Base-by-base conservation (phyloP, 441 rosid genomes). In the Macaranga tanarius region DNA sequence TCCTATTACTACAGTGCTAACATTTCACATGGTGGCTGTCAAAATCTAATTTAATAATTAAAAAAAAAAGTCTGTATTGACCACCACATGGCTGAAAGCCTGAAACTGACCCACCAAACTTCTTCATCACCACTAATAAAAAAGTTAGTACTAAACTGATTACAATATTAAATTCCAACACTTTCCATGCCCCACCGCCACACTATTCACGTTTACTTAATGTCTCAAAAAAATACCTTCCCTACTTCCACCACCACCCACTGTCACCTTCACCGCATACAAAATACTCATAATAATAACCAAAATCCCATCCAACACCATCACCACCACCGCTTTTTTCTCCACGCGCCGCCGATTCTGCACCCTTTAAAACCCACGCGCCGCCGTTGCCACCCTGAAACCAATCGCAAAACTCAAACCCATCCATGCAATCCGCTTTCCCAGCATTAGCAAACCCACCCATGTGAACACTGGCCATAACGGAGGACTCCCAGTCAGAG, bases 401-500 rank as follows among this genome's bases (percentile, higher is more conserved):
- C 67, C 69, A 42, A 31, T n/a, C 44, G 8, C 71, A 3, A 25
- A 44, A 7, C 45, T 44, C 72, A 26, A 44, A 7, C 31, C 58
- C 72, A 22, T 58, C 65, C 17, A n/a, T 38, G 16, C 25, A 28
- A 1, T 17, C 34, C 15, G 0, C n/a, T 31, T 40, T 42, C 1
- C 34, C 44, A 3, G 22, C 72, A 12, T 67, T 76, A 10, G 50
- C 48, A 20, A 71, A 45, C 70, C 86, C 86, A 1, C 82, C 67
- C 45, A 73, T 80, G 75, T 89, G 91, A 51, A 89, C 82, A 67
- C 91, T 89, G 1, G 85, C 91, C 93, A 89, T 89, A 15, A 79
- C 82, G 22, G 91, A 84, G 31, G 86, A 84, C 60, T 86, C 84
- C 51, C 76, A 69, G 70, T 86, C 93, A 5, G 91, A 87, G 51